Conservation (phyloP, 1,139 yeast species). For the Candida mesenterica region DNA sequence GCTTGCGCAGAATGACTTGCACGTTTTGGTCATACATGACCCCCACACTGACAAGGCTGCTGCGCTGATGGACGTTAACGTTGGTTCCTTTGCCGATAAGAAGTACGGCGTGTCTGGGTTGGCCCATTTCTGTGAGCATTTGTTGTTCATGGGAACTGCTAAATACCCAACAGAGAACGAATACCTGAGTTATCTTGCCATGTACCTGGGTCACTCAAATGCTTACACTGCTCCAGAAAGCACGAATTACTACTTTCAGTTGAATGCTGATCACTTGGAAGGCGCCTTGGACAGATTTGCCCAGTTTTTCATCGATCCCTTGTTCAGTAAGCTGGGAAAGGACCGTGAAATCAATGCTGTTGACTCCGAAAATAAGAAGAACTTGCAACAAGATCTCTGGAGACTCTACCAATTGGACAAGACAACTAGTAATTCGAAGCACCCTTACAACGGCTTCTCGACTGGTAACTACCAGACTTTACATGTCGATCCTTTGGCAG, state of each 20-base stretch:
- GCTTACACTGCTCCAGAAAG: conserved; percentile 90
- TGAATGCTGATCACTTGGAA: conserved; percentile 68
- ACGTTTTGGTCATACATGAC: conserved; percentile 78
- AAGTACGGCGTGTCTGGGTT: conserved; percentile 68
- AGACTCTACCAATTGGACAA: conserved; percentile 83
- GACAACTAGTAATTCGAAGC: conserved; percentile 64
- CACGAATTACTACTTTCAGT: conserved; percentile 88
- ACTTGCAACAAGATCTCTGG: conserved; percentile 88
- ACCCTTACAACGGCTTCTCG: conserved; percentile 73
- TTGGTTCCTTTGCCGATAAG: conserved; percentile 86
- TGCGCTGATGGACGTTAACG: conserved; percentile 88
- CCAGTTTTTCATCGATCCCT: conserved; percentile 85
- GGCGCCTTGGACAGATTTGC: conserved; percentile 93
- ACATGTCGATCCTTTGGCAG: conserved; percentile 49
- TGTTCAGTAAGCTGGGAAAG: conserved; percentile 77
- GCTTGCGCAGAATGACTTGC: conserved; percentile 60
- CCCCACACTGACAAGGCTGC: conserved; percentile 87
- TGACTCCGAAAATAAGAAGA: conserved; percentile 93
- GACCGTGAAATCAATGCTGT: conserved; percentile 94
- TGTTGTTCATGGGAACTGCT: conserved; percentile 93
- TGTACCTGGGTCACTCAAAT: conserved; percentile 64
- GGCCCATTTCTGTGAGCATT: conserved; percentile 96
- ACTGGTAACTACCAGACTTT: conserved; percentile 70
- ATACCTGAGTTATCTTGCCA: conserved; percentile 71
- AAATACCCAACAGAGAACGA: conserved; percentile 92